Base-by-base conservation (phyloP, 768 basidiomycete genomes). In the Fomitopsis pulvina region DNA sequence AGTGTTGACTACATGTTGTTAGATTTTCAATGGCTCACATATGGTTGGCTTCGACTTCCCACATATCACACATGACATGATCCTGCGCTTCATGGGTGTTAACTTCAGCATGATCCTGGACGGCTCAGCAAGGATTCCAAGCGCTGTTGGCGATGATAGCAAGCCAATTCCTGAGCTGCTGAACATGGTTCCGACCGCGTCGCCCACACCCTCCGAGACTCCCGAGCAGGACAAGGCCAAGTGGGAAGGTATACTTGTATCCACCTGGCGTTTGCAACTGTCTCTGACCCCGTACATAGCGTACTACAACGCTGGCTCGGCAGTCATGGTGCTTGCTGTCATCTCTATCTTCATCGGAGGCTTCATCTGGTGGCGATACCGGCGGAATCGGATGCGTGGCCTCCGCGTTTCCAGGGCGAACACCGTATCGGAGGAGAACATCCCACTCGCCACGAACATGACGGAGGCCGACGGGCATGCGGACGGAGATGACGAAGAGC, bases 251-350 rank as follows among this genome's bases (percentile, higher is more conserved):
- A 55, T 49, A 75, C 63, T 47, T 10, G 28, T 21, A 27, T 6
- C 4, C 21, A 28, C 20, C 42, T 27, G 39, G 45, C 48, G 26
- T 44, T 30, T 47, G 25, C 32, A 21, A 28, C 22, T 40, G 6
- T 37, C 40, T 41, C 41, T 14, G 44, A 28, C 38, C 44, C 45
- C 28, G 41, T 47, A 41, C 22, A 26, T 42, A 92, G 93, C 91
- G n/a, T 94, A 93, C 65, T 96, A 94, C 64, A 95, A 95, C 52
- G 87, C 91, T 28, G 92, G 90, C 10, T 92, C 92, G 0, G 88
- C 86, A 1, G 83, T 86, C 2, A 70, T 93, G n/a, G 82, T 95
- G 21, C 75, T 97, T 34, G 61, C 94, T 2, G 66, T 96, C 47
- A 76, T 94, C 50, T 72, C 79, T 29, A 60, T 80, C 18, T 75